Base-by-base conservation (phyloP, 768 basidiomycete species). In the Cystobasidium ongulense region DNA sequence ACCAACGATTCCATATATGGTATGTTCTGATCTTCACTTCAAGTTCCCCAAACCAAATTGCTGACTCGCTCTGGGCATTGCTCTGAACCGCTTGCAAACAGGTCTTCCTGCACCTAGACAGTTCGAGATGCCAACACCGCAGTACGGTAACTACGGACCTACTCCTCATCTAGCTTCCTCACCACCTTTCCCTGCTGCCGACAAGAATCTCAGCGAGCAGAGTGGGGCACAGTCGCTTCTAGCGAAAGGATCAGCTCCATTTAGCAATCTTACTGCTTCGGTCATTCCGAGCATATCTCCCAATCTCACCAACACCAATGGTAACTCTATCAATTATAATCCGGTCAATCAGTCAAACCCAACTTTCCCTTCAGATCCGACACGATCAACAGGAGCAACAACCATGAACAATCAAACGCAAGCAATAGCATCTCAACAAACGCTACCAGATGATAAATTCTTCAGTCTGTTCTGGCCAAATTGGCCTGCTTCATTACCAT, bases 401-500 rank as follows among this genome's bases (percentile, higher is more conserved):
- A 36, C 10, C 46, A 21, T 11, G 10, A 11, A 17, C 38, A 64
- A 36, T 4, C 33, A 5, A 36, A 15, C 17, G 11, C 33, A 39
- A 39, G 57, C 17, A 46, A 39, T 38, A 27, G 11, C 36, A 39
- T 15, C 46, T 8, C 18, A 17, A 61, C 31, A 61, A 61, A 61
- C 57, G 4, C 25, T 61, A 43, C 25, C 35, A 38, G 63, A 64
- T 36, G 63, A 36, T 5, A 35, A 11, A 27, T 64, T 64, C 35
- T 64, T 64, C 63, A 43, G 21, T 36, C 29, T 78, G 18, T 53
- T 78, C 35, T 77, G 73, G 50, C 76, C 75, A 5, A 72, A 74
- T n/a, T 78, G 77, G 77, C 76, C 75, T 0, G 11, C 15, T 1
- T 65, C 66, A 52, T 68, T 78, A 0, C 77, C 77, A 0, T 43